Evolutionary conservation across 1,284 basidiomycete species (phyloP).

Genomic region (Vanrija sp.): DNA sequence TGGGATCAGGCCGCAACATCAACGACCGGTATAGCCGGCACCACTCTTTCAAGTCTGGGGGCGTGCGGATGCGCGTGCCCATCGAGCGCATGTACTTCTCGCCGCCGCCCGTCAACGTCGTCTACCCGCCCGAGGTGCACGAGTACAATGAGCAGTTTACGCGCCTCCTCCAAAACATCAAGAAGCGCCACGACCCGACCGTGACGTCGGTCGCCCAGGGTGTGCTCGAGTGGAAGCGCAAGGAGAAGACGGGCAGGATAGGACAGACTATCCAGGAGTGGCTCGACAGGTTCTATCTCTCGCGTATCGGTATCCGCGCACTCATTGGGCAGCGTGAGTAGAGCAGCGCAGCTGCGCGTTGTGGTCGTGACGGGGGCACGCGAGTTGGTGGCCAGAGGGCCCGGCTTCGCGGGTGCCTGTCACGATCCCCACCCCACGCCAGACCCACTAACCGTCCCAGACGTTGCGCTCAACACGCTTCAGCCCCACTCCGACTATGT

Average conservation of each 20-base stretch:
- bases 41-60: slow-evolving; percentile 16
- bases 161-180: slow-evolving; percentile 80
- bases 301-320: slow-evolving; percentile 92
- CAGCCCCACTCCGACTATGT: slow-evolving; percentile 88
- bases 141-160: slow-evolving; percentile 95
- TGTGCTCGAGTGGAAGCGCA: slow-evolving; percentile 60
- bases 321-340: slow-evolving; percentile 68
- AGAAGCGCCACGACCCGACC: slow-evolving; percentile 92
- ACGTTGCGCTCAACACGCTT: slow-evolving; percentile 86
- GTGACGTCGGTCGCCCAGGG: slow-evolving; percentile 95
- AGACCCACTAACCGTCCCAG: slow-evolving; percentile 48
- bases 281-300: slow-evolving; percentile 97
- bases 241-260: slow-evolving; percentile 45
- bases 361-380: no score
- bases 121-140: slow-evolving; percentile 87
- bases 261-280: slow-evolving; percentile 90
- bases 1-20: slow-evolving; percentile 6
- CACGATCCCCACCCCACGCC: neutral
- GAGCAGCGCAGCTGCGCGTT: neutral
- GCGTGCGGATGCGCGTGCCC: slow-evolving; percentile 36
- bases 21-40: slow-evolving; percentile 12
- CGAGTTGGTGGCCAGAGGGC: no score
- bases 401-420: neutral
- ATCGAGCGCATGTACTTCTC: slow-evolving; percentile 74
- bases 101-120: slow-evolving; percentile 58